Evolutionary conservation across 495 filamentous ascomycete species (phyloP).

Genomic region (Penicillium herquei): DNA sequence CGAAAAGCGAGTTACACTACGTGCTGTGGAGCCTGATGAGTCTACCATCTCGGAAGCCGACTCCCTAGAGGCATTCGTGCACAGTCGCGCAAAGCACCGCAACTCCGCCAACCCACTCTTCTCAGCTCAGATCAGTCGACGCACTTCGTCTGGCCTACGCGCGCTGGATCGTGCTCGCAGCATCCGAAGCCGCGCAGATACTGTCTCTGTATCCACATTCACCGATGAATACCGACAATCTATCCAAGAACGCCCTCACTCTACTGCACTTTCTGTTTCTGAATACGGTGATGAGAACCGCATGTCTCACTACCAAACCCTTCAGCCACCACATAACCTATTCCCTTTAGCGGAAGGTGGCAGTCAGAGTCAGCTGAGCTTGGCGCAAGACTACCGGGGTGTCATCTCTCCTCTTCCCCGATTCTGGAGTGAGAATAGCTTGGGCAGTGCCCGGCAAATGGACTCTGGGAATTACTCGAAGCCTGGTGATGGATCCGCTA

Average conservation of each 20-base stretch:
- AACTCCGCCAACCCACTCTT: slow-evolving; percentile 47
- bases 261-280: slow-evolving; percentile 38
- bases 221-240: slow-evolving; percentile 37
- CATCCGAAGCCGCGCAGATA: slow-evolving; percentile 40
- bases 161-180: slow-evolving; percentile 39
- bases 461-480: slow-evolving; percentile 23
- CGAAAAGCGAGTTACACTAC: slow-evolving; percentile 36
- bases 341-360: slow-evolving; percentile 27
- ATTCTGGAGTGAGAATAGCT: slow-evolving; percentile 41
- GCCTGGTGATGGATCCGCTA: not conserved
- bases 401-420: slow-evolving; percentile 44
- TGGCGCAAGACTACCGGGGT: slow-evolving; percentile 42
- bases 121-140: slow-evolving; percentile 37
- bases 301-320: slow-evolving; percentile 25
- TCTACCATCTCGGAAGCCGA: slow-evolving; percentile 41
- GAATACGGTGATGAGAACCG: slow-evolving; percentile 42
- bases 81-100: slow-evolving; percentile 42
- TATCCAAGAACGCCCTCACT: slow-evolving; percentile 36
- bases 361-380: slow-evolving; percentile 37
- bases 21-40: slow-evolving; percentile 35
- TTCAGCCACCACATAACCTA: slow-evolving; percentile 21
- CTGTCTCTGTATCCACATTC: slow-evolving; percentile 35
- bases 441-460: slow-evolving; percentile 26
- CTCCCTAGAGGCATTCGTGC: slow-evolving; percentile 46
- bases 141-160: slow-evolving; percentile 35